A percentile compares a stretch with the other conserved stretches of the same genome.
These are phyloP conservation scores for Syncephalastrum monosporum DNA, from an alignment of 371 early-diverging fungal genomes.

Conservation along the genomic window DNA sequence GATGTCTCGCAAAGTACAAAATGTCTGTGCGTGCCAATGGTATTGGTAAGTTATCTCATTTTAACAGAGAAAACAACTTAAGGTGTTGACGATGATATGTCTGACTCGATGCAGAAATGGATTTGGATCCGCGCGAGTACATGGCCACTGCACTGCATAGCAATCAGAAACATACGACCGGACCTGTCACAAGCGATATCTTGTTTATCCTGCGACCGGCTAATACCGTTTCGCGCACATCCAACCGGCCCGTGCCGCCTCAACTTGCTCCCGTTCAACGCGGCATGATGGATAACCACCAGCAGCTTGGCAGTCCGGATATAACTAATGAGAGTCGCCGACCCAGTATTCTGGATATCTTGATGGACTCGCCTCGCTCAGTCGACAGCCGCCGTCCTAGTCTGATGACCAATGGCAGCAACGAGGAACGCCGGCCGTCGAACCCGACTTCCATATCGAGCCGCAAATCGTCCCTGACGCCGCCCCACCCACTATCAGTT, in stretches of 20 bases:
- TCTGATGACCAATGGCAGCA: constrained; percentile 6
- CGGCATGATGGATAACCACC: background rate
- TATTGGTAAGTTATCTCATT: constrained; percentile 18
- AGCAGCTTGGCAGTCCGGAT: constrained; percentile 2
- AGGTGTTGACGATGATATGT: background rate
- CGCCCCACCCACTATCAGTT: constrained; percentile 8
- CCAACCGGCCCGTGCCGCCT: constrained; percentile 11
- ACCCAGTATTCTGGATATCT: constrained; percentile 47
- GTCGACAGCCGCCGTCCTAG: constrained; percentile 20
- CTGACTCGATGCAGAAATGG: constrained; percentile 24
- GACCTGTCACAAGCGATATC: constrained; percentile 38
- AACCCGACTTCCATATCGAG: constrained; percentile 11
- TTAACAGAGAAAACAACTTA: background rate
- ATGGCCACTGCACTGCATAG: constrained; percentile 37
- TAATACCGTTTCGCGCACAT: constrained; percentile 4
- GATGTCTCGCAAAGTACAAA: constrained; percentile 29
- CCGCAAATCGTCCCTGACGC: constrained; percentile 31
- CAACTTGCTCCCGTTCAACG: constrained; percentile 10
- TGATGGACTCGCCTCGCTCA: constrained; percentile 37
- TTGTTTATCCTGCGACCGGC: constrained; percentile 34
- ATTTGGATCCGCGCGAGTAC: constrained; percentile 32
- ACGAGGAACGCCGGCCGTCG: constrained; percentile 21
- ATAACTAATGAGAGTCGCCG: constrained; percentile 22
- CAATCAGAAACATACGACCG: constrained; percentile 19
- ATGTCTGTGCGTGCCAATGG: constrained; percentile 37